A percentile compares a stretch with the other conserved stretches of the same genome.
phyloP scores from a whole-genome alignment of 2,329 filamentous ascomycete species.

The Myriosclerotinia scirpicola region DNA sequence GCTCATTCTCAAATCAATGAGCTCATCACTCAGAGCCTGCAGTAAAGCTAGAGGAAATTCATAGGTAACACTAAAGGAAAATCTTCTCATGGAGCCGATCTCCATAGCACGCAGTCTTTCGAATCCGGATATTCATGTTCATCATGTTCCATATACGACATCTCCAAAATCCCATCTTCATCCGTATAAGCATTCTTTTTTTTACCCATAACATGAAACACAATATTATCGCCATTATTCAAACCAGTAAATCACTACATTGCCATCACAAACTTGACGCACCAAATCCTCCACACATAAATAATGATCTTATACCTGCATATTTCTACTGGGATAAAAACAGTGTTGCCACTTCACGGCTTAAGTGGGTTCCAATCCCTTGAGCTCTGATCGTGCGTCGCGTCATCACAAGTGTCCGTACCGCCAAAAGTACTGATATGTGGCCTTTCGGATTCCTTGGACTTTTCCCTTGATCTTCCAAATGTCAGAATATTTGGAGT shows the following conservation, averaged over 20 bases:
- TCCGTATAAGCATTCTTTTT: neutral
- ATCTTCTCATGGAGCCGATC: neutral
- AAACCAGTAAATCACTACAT: neutral
- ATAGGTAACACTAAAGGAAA: neutral
- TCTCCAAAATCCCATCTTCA: neutral
- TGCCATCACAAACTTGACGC: constrained; percentile 17
- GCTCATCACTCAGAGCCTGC: neutral
- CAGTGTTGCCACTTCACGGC: neutral
- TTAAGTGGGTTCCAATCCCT: neutral
- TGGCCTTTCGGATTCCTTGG: too few species aligned
- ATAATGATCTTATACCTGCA: neutral
- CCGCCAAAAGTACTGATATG: too few species aligned
- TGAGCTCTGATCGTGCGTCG: too few species aligned
- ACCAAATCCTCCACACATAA: constrained; percentile 5
- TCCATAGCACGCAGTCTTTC: constrained; percentile 1
- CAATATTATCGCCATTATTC: neutral
- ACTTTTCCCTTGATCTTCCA: too few species aligned
- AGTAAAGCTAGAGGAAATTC: neutral
- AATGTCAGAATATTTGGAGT: too few species aligned
- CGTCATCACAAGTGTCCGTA: too few species aligned
- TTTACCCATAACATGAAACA: constrained; percentile 4
- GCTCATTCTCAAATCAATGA: neutral
- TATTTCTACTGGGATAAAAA: too few species aligned
- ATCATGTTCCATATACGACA: constrained; percentile 15
- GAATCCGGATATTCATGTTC: constrained; percentile 6